phyloP scores from a whole-genome alignment of 2,329 filamentous ascomycete species.

The Fusarium sp. region DNA sequence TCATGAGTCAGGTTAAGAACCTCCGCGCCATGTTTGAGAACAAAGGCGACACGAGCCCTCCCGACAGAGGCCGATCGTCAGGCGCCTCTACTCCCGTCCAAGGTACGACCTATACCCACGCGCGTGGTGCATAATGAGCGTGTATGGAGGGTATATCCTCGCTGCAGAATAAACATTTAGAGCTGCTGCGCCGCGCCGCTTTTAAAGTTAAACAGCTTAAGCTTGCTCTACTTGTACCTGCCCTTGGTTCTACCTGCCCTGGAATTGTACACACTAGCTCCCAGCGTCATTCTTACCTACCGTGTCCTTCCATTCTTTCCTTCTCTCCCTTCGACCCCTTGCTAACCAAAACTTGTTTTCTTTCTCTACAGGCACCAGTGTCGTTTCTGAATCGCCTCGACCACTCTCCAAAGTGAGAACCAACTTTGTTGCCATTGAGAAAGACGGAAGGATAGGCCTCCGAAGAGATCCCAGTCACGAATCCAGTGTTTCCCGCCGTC shows the following conservation, averaged over 20 bases:
- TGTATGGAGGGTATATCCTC: slow-evolving; percentile 5
- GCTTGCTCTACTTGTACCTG: slow-evolving; percentile 15
- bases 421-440: slow-evolving; percentile 79
- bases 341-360: slow-evolving; percentile 39
- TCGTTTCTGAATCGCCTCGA: slow-evolving; percentile 64
- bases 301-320: slow-evolving; percentile 30
- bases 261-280: slow-evolving; percentile 33
- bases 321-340: slow-evolving; percentile 30
- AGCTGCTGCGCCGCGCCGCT: slow-evolving; percentile 20
- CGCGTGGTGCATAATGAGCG: slow-evolving; percentile 14
- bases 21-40: slow-evolving; percentile 85
- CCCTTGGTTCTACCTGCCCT: slow-evolving; percentile 26
- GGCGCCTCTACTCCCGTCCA: slow-evolving; percentile 55
- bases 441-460: slow-evolving; percentile 68
- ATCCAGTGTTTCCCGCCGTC: slow-evolving; percentile 52
- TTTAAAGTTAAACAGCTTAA: slow-evolving; percentile 18
- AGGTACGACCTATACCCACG: slow-evolving; percentile 39
- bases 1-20: slow-evolving; percentile 77
- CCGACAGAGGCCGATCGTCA: slow-evolving; percentile 77
- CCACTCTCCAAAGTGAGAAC: slow-evolving; percentile 80
- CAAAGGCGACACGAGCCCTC: slow-evolving; percentile 72
- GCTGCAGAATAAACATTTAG: slow-evolving; percentile 18
- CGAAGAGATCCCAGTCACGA: slow-evolving; percentile 55
- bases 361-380: slow-evolving; percentile 46
- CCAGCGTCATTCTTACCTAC: slow-evolving; percentile 28